Conservation (phyloP, 2,329 filamentous ascomycete genomes). For the Metarhizium rileyi region DNA sequence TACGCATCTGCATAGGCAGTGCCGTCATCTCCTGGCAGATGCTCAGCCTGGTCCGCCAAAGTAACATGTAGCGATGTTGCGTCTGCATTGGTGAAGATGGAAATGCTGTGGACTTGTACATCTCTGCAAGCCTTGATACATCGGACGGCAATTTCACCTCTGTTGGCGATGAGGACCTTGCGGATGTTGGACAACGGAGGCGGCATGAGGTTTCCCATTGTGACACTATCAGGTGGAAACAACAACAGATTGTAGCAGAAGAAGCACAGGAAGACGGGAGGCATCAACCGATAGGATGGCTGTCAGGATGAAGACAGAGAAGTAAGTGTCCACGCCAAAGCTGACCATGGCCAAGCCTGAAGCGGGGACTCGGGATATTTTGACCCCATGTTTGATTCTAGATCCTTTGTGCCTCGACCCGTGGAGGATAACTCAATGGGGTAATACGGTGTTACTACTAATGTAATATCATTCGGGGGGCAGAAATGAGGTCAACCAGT, state of each 20-base stretch:
- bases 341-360: too few species aligned
- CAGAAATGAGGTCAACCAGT: too few species aligned
- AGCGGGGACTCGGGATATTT: too few species aligned
- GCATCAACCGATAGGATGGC: background rate
- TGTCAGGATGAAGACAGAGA: too few species aligned
- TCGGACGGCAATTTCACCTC: conserved; percentile 22
- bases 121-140: background rate
- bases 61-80: conserved; percentile 30
- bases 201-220: background rate
- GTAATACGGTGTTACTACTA: too few species aligned
- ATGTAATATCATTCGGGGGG: too few species aligned
- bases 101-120: background rate
- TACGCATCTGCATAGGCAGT: conserved; percentile 22
- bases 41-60: conserved; percentile 41
- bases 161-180: conserved; percentile 5
- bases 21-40: conserved; percentile 33
- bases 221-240: background rate
- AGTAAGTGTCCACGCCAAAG: too few species aligned
- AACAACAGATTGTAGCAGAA: background rate
- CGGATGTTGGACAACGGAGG: background rate
- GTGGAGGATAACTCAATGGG: too few species aligned
- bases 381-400: too few species aligned
- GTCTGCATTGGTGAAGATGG: conserved; percentile 27
- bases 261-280: background rate
- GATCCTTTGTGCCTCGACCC: too few species aligned